Conservation (phyloP, 345 rosid species). For the Moricandia moricandioides region DNA sequence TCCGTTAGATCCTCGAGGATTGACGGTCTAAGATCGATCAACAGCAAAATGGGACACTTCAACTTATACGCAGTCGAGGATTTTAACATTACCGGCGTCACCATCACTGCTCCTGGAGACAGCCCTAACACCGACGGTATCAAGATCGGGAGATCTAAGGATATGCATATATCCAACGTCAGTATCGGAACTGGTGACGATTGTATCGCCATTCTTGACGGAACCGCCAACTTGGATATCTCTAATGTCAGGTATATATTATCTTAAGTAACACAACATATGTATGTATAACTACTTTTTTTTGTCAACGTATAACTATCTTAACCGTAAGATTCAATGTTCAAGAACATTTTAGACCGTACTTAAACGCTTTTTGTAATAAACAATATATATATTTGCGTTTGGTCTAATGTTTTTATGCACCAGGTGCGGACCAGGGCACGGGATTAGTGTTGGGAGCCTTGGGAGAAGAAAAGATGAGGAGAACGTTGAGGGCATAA, state of each 20-base stretch:
- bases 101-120: constrained; percentile 30
- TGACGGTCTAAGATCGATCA: constrained; percentile 22
- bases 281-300: background rate
- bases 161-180: constrained; percentile 10
- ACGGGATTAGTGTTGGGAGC: constrained; percentile 40
- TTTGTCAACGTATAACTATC: no score
- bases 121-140: constrained; percentile 43
- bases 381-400: background rate
- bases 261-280: background rate
- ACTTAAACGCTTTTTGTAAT: background rate
- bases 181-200: constrained; percentile 37
- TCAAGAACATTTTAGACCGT: background rate
- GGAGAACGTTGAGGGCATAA: constrained; percentile 18
- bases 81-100: constrained; percentile 21
- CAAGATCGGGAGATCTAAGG: constrained; percentile 37
- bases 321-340: background rate
- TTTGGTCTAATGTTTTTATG: background rate
- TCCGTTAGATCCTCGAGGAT: constrained; percentile 27
- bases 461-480: constrained; percentile 17
- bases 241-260: constrained; percentile 1
- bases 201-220: constrained; percentile 40
- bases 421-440: constrained; percentile 40
- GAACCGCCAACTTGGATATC: constrained; percentile 27
- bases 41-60: constrained; percentile 40
- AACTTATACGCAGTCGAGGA: constrained; percentile 23